These are phyloP conservation scores for Coniochaeta hoffmannii DNA, from an alignment of 2,329 filamentous ascomycete genomes.

Conservation along the genomic window DNA sequence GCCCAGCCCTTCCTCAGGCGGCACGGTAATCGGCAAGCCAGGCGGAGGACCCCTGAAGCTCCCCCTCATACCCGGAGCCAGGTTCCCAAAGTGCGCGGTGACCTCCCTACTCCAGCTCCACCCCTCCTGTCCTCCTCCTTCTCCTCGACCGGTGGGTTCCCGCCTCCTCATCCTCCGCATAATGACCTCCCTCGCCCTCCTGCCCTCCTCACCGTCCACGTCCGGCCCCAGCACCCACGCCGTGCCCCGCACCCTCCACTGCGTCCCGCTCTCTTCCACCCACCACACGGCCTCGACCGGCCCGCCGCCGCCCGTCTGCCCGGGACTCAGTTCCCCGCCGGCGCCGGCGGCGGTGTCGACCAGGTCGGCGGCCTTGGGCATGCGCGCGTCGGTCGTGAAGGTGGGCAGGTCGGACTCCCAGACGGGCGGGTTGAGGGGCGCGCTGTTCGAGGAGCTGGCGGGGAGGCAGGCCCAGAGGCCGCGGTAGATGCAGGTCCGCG, in stretches of 20 bases:
- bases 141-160: slow-evolving; percentile 22
- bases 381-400: slow-evolving; percentile 82
- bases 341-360: slow-evolving; percentile 46
- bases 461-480: slow-evolving; percentile 75
- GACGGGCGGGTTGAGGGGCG: slow-evolving; percentile 57
- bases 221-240: slow-evolving; percentile 70
- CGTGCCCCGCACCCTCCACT: slow-evolving; percentile 78
- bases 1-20: slow-evolving; percentile 32
- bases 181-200: slow-evolving; percentile 49
- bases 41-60: slow-evolving; percentile 67
- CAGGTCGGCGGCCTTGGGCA: slow-evolving; percentile 75
- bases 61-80: slow-evolving; percentile 72
- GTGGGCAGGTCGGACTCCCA: slow-evolving; percentile 74
- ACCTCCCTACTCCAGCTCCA: slow-evolving; percentile 80
- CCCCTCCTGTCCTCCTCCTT: slow-evolving; percentile 22
- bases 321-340: slow-evolving; percentile 35
- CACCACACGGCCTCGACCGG: slow-evolving; percentile 81
- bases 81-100: slow-evolving; percentile 83
- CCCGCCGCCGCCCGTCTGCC: slow-evolving; percentile 56
- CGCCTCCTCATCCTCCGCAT: slow-evolving; percentile 52
- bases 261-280: slow-evolving; percentile 60
- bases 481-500: slow-evolving; percentile 75
- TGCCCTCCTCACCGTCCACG: slow-evolving; percentile 40
- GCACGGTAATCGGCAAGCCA: slow-evolving; percentile 49
- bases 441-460: slow-evolving; percentile 64